Evolutionary conservation across 164 flowering plant genomes (phyloP).

Genomic region (Chimonanthus salicifolius): DNA sequence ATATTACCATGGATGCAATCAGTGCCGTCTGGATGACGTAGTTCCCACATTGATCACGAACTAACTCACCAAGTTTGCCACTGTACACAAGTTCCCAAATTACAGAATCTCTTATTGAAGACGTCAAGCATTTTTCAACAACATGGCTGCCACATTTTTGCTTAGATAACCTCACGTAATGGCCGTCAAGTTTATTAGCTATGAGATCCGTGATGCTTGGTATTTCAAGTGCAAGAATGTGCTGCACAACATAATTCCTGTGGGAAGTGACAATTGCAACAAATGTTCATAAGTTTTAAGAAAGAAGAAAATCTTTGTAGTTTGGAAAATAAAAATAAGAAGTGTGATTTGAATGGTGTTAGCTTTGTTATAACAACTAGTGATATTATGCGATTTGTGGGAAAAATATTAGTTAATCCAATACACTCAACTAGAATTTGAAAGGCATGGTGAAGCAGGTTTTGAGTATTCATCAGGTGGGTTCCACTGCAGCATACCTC

Average conservation of each 20-base stretch:
- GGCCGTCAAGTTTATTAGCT: background rate
- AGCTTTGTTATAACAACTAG: no score
- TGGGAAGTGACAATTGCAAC: background rate
- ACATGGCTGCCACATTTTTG: slow-evolving; percentile 4
- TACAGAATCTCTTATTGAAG: background rate
- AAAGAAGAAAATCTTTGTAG: background rate
- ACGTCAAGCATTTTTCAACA: background rate
- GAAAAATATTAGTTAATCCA: no score
- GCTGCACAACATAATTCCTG: slow-evolving; percentile 6
- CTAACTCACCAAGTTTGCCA: background rate
- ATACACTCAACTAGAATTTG: background rate
- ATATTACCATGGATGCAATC: no score
- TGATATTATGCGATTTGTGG: background rate
- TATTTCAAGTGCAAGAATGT: background rate
- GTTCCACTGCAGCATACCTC: no score
- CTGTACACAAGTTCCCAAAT: background rate
- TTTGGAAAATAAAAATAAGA: background rate
- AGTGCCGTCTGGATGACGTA: slow-evolving; percentile 4
- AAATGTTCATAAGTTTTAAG: no score
- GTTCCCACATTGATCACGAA: background rate
- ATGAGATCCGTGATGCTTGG: background rate
- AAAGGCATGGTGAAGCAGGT: background rate
- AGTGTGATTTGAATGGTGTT: background rate
- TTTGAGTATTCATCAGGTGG: no score
- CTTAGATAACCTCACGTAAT: background rate